These are phyloP conservation scores for Fusarium zealandicum DNA, from an alignment of 2,329 filamentous ascomycete genomes.

Conservation along the genomic window DNA sequence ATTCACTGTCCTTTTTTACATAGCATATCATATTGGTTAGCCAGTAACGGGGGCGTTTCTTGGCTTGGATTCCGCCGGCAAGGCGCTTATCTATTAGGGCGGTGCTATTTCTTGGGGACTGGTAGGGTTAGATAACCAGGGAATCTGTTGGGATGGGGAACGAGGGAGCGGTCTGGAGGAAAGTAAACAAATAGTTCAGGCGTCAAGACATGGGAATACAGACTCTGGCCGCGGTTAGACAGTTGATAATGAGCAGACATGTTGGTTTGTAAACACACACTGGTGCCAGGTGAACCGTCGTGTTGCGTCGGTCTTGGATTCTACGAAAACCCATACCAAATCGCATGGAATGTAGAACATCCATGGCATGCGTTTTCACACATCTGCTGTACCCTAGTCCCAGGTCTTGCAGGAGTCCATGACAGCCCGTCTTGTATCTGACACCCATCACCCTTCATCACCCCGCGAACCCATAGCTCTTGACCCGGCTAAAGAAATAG, in stretches of 20 bases:
- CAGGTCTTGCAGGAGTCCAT: no score
- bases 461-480: constrained; percentile 63
- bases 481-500: constrained; percentile 72
- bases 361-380: no score
- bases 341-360: no score
- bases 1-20: constrained; percentile 8
- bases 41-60: constrained; percentile 29
- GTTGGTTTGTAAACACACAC: no score
- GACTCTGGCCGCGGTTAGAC: background rate
- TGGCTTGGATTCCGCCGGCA: constrained; percentile 7
- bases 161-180: background rate
- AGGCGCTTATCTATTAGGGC: constrained; percentile 7
- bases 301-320: no score
- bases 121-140: background rate
- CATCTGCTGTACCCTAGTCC: no score
- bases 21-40: constrained; percentile 21
- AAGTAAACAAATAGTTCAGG: background rate
- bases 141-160: constrained; percentile 1
- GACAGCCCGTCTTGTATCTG: no score
- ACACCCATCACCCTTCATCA: constrained; percentile 1
- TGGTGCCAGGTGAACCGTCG: no score
- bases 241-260: no score
- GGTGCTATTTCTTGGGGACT: constrained; percentile 6
- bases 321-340: no score
- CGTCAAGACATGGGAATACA: background rate